A percentile compares a stretch with the other conserved stretches of the same genome.
Evolutionary conservation across 2,329 filamentous ascomycete species (phyloP).

Genomic region (Cordyceps militaris): DNA sequence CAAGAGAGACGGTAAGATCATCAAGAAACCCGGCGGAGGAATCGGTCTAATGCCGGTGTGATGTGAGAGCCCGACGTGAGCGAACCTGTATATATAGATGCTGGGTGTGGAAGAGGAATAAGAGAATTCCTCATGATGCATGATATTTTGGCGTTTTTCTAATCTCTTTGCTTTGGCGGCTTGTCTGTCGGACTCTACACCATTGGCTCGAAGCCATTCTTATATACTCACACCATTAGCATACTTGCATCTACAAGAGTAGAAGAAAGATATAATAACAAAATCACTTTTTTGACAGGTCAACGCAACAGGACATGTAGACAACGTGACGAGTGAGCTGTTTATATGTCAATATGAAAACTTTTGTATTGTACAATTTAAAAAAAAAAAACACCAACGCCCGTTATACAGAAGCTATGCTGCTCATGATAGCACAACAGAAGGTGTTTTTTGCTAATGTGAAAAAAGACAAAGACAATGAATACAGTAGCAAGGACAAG

Average conservation of each 20-base stretch:
- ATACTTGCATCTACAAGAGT: not conserved
- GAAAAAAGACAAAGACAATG: no score
- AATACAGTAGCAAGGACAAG: no score
- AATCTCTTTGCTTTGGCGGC: not conserved
- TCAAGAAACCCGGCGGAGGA: slow-evolving; percentile 27
- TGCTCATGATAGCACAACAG: not conserved
- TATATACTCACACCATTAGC: not conserved
- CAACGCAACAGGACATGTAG: not conserved
- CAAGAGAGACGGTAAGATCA: slow-evolving; percentile 24
- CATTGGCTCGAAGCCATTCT: not conserved
- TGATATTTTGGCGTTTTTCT: slow-evolving; percentile 7
- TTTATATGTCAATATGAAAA: not conserved
- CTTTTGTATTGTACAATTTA: not conserved
- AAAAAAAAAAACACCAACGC: not conserved
- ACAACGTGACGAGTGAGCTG: not conserved
- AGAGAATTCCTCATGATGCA: not conserved
- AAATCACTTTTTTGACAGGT: not conserved
- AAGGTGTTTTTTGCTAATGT: not conserved
- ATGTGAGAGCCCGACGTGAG: slow-evolving; percentile 2
- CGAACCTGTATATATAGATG: not conserved
- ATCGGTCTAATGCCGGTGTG: slow-evolving; percentile 35
- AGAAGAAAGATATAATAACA: not conserved
- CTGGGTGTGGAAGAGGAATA: not conserved
- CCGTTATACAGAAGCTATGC: not conserved
- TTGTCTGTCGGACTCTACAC: not conserved